Percentiles rank a stretch among this genome's conserved stretches.
These are phyloP conservation scores for Elsinoe ampelina DNA, from an alignment of 2,329 filamentous ascomycete species.

Conservation along the genomic window DNA sequence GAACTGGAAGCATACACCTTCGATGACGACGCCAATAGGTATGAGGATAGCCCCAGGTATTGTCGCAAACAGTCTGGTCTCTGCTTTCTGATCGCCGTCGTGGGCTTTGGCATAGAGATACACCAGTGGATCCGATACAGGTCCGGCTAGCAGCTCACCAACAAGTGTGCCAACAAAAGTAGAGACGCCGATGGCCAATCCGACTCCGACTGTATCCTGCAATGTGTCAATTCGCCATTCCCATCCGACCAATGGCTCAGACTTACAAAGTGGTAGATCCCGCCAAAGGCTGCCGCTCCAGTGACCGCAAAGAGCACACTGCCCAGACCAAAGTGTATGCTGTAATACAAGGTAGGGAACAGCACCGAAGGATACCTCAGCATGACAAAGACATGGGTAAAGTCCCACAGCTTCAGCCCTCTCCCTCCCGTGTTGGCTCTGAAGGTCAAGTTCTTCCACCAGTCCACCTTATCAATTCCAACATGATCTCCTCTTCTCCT, in stretches of 20 bases:
- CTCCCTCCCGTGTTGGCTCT: conserved; percentile 12
- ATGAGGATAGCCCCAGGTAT: conserved; percentile 22
- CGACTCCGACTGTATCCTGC: conserved; percentile 19
- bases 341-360: conserved; percentile 22
- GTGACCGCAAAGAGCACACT: conserved; percentile 23
- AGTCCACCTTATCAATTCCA: conserved; percentile 1
- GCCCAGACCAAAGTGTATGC: conserved; percentile 21
- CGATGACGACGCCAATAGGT: conserved; percentile 25
- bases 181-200: conserved; percentile 21
- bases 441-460: conserved; percentile 16
- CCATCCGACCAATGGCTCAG: too few species aligned
- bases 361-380: conserved; percentile 22
- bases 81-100: conserved; percentile 23
- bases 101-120: conserved; percentile 23
- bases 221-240: neutral
- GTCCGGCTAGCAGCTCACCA: conserved; percentile 22
- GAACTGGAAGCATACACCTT: conserved; percentile 24
- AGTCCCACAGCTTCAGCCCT: conserved; percentile 19
- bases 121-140: conserved; percentile 23
- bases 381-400: conserved; percentile 22
- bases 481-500: neutral
- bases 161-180: conserved; percentile 21
- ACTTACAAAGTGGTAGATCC: conserved; percentile 20
- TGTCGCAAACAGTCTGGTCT: conserved; percentile 28
- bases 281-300: conserved; percentile 19